These are phyloP conservation scores for Hypoxylon cercidicola DNA, from an alignment of 495 filamentous ascomycete genomes.

Conservation along the genomic window DNA sequence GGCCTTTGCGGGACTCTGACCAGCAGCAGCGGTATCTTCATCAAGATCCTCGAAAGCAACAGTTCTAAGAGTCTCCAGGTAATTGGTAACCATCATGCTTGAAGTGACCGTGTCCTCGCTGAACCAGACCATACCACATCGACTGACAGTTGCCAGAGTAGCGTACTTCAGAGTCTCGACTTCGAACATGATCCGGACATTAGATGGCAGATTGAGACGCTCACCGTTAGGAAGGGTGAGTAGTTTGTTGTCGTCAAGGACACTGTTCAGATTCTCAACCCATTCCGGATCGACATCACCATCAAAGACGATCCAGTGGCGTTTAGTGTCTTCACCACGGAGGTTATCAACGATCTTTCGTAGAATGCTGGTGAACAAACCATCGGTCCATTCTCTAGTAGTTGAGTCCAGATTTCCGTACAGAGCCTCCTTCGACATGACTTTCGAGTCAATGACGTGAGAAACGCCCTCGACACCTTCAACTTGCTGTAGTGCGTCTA, in stretches of 20 bases:
- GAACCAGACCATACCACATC: slow-evolving; percentile 99
- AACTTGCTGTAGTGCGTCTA: slow-evolving; percentile 89
- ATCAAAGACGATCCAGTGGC: slow-evolving; percentile 99
- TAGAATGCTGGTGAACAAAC: slow-evolving; percentile 96
- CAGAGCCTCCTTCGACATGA: slow-evolving; percentile 98
- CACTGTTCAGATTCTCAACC: slow-evolving; percentile 99
- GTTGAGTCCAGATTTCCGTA: slow-evolving; percentile 97
- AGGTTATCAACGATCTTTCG: slow-evolving; percentile 99
- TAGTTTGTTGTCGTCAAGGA: slow-evolving; percentile 98
- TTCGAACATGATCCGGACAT: slow-evolving; percentile 99
- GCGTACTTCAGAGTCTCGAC: slow-evolving; percentile 99
- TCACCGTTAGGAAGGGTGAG: slow-evolving; percentile 97
- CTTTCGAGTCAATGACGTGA: slow-evolving; percentile 98
- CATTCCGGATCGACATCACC: slow-evolving; percentile 99
- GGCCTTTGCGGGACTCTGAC: slow-evolving; percentile 79
- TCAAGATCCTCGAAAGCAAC: slow-evolving; percentile 92
- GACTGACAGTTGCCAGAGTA: slow-evolving; percentile 94
- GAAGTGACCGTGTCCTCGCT: slow-evolving; percentile 95
- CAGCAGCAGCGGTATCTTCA: slow-evolving; percentile 84
- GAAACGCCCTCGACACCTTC: slow-evolving; percentile 93
- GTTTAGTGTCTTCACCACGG: slow-evolving; percentile 92
- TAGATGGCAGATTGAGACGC: slow-evolving; percentile 89
- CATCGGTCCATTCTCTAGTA: slow-evolving; percentile 98
- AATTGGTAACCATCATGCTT: slow-evolving; percentile 91
- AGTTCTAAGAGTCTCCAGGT: slow-evolving; percentile 82